These are phyloP conservation scores for Tolypocladium tundrense DNA, from an alignment of 2,329 filamentous ascomycete species.

Conservation along the genomic window DNA sequence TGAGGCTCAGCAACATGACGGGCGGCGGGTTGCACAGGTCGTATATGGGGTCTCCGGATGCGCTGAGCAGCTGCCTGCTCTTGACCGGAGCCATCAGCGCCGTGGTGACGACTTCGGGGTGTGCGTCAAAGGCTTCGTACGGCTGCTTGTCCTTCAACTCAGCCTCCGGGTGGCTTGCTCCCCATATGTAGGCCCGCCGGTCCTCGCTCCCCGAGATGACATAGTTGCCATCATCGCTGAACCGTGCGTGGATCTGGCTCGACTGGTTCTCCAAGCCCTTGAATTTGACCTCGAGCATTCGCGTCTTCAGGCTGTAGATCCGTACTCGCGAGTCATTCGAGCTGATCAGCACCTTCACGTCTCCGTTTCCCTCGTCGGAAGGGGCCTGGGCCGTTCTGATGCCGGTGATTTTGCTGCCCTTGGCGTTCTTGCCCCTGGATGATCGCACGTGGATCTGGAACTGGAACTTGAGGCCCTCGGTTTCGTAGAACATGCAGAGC, in stretches of 20 bases:
- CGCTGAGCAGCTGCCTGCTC: conserved; percentile 66
- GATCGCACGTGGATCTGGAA: conserved; percentile 91
- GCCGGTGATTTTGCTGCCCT: conserved; percentile 94
- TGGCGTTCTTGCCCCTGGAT: conserved; percentile 83
- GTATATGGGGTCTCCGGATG: conserved; percentile 86
- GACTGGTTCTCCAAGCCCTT: conserved; percentile 83
- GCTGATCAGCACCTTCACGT: conserved; percentile 77
- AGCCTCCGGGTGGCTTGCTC: conserved; percentile 35
- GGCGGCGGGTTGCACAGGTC: conserved; percentile 94
- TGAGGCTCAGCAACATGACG: conserved; percentile 66
- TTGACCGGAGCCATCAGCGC: conserved; percentile 74
- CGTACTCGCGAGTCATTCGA: conserved; percentile 92
- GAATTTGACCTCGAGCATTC: conserved; percentile 78
- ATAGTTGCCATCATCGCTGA: conserved; percentile 78
- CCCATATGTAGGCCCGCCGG: conserved; percentile 84
- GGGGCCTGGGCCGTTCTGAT: conserved; percentile 65
- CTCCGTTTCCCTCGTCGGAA: conserved; percentile 35
- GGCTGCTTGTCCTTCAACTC: conserved; percentile 71
- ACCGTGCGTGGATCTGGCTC: conserved; percentile 81
- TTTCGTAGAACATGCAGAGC: conserved; percentile 83
- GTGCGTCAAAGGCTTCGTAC: conserved; percentile 83
- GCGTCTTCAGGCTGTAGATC: conserved; percentile 80
- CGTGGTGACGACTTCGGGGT: conserved; percentile 80
- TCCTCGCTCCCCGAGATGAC: conserved; percentile 93
- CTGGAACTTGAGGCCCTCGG: conserved; percentile 74